Conservation (phyloP, 2,329 filamentous ascomycete genomes). For the Aspergillus sp. region DNA sequence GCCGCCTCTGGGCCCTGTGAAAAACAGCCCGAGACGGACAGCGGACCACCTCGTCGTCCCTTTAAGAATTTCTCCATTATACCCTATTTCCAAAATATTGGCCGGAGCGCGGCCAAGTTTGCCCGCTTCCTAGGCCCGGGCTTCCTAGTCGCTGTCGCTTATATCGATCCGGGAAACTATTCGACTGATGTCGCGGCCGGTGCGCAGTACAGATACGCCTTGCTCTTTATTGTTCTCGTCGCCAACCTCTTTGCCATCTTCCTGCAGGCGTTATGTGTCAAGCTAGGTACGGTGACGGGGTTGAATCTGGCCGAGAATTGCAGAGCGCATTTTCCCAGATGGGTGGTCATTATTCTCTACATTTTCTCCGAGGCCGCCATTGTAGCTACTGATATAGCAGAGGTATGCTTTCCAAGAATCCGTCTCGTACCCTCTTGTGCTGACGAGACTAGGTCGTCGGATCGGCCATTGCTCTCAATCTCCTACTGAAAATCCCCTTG, state of each 20-base stretch:
- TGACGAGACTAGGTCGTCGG: slow-evolving; percentile 42
- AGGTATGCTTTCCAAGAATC: slow-evolving; percentile 36
- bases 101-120: slow-evolving; percentile 30
- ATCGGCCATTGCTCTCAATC: slow-evolving; percentile 49
- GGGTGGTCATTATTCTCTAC: slow-evolving; percentile 57
- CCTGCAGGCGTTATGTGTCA: slow-evolving; percentile 44
- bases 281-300: slow-evolving; percentile 61
- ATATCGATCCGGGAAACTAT: slow-evolving; percentile 46
- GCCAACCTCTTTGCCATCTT: slow-evolving; percentile 44
- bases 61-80: slow-evolving; percentile 3
- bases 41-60: slow-evolving; percentile 25
- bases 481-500: slow-evolving; percentile 46
- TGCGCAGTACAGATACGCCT: slow-evolving; percentile 35
- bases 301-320: slow-evolving; percentile 60
- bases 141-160: slow-evolving; percentile 42
- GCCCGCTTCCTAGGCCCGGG: slow-evolving; percentile 40
- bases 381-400: slow-evolving; percentile 63
- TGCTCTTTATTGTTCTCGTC: slow-evolving; percentile 41
- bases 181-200: slow-evolving; percentile 43
- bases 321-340: slow-evolving; percentile 55
- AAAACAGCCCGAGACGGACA: slow-evolving; percentile 21
- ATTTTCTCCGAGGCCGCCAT: slow-evolving; percentile 58
- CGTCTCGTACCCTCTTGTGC: not conserved
- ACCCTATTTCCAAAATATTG: slow-evolving; percentile 5
- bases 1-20: slow-evolving; percentile 16